phyloP scores from a whole-genome alignment of 306 rosid genomes.

The Cucumis hystrix region DNA sequence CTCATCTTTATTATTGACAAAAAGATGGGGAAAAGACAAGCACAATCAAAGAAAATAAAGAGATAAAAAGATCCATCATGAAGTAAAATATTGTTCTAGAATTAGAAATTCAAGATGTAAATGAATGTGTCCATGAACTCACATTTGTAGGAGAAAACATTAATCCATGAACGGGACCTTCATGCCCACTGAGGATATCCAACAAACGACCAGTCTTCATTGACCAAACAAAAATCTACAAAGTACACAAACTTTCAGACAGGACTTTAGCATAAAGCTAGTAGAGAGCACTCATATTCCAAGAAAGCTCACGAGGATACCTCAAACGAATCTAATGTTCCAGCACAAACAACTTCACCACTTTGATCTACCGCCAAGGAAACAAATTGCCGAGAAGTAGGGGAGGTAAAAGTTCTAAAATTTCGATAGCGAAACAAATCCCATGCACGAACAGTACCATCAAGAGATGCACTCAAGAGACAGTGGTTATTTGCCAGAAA shows the following conservation, averaged over 20 bases:
- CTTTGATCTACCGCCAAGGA: constrained; percentile 87
- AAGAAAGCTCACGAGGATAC: constrained; percentile 17
- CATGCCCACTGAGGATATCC: constrained; percentile 90
- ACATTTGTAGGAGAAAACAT: constrained; percentile 88
- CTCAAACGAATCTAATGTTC: constrained; percentile 90
- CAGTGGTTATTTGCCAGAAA: constrained; percentile 64
- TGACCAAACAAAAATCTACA: constrained; percentile 89
- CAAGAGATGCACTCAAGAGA: constrained; percentile 88
- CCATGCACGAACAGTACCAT: constrained; percentile 97
- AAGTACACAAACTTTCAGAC: neutral
- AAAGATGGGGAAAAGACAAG: neutral
- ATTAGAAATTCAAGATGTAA: neutral
- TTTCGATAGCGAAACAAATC: constrained; percentile 79
- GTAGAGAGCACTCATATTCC: constrained; percentile 2
- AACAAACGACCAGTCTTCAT: constrained; percentile 76
- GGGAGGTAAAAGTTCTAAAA: constrained; percentile 64
- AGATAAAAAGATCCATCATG: neutral
- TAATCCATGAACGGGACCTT: constrained; percentile 91
- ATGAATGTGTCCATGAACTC: constrained; percentile 16
- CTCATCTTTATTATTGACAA: neutral
- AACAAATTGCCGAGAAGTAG: constrained; percentile 74
- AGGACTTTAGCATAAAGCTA: neutral
- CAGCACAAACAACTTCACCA: constrained; percentile 95
- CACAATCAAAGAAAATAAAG: neutral
- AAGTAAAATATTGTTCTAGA: neutral